Base-by-base conservation (phyloP, 2,329 filamentous ascomycete species). In the Colletotrichum sp. region DNA sequence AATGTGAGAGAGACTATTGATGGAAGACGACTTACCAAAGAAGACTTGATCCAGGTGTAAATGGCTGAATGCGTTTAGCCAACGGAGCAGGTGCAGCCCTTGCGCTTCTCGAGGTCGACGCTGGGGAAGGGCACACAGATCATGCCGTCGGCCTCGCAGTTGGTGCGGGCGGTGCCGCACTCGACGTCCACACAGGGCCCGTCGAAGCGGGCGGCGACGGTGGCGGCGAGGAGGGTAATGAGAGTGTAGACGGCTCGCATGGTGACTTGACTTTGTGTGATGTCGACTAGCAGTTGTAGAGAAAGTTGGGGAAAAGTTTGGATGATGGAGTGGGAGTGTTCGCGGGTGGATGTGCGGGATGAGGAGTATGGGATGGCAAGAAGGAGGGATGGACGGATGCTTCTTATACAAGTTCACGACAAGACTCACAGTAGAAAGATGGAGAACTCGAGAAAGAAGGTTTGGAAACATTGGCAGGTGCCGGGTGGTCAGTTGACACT, bases 71-170 rank as follows among this genome's bases (percentile, higher is more conserved):
- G 6, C 1, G 13, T 26, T 26, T 64, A 76, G 6, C 30, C 73
- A n/a, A 64, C 13, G 63, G 69, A 72, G 69, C 73, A 76, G 63
- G 69, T 63, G 73, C 73, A 76, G 10, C 73, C 73, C 18, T 28
- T 32, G 9, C 73, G 73, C 24, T 57, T 59, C 57, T 76, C 69
- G 7, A 68, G 16, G 44, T 72, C 70, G 36, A 76, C 64, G 57
- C 24, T 57, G 44, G 73, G 69, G 69, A 76, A 76, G n/a, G 69
- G 69, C 63, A 76, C 73, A 44, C 73, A 76, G 73, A 76, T 34
- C 69, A 26, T 63, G 73, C 73, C 73, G 24, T 68, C 32, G 21
- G 52, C 21, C 55, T 72, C 73, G 69, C 73, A 76, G 69, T 76
- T 76, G 26, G 72, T 26, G n/a, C 26, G 63, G 63, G 39, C 18